phyloP scores from a whole-genome alignment of 192 early-diverging fungal genomes.

The Backusella australiensis region DNA sequence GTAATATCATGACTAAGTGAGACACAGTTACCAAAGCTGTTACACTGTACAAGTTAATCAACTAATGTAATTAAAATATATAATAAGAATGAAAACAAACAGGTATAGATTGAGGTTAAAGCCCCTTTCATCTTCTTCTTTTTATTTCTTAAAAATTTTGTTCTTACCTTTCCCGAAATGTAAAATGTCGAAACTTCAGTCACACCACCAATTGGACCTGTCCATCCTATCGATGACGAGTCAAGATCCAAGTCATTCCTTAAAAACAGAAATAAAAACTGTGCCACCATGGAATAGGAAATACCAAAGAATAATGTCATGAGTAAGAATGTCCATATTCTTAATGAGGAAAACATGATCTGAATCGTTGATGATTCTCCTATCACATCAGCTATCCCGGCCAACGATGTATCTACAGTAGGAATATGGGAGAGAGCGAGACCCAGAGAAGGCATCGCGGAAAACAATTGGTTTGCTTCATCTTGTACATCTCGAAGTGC shows the following conservation, averaged over 20 bases:
- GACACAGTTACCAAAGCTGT: conserved; percentile 21
- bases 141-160: neutral
- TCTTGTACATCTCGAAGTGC: conserved; percentile 19
- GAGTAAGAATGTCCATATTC: conserved; percentile 29
- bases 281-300: conserved; percentile 31
- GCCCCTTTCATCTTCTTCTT: neutral
- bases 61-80: conserved; percentile 16
- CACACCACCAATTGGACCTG: conserved; percentile 37
- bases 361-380: neutral
- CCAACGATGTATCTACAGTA: conserved; percentile 27
- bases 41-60: conserved; percentile 32
- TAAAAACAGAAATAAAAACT: conserved; percentile 36
- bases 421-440: conserved; percentile 31
- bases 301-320: conserved; percentile 32
- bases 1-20: conserved; percentile 18
- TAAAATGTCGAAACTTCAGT: conserved; percentile 39
- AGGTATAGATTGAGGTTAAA: neutral
- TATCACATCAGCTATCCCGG: conserved; percentile 14
- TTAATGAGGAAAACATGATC: conserved; percentile 8
- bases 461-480: conserved; percentile 18
- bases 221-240: conserved; percentile 37
- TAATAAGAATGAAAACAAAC: neutral
- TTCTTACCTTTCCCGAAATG: conserved; percentile 36
- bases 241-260: conserved; percentile 26
- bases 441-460: conserved; percentile 26